Conservation (phyloP, 352 stramenopile genomes). For the Plasmopara muralis region DNA sequence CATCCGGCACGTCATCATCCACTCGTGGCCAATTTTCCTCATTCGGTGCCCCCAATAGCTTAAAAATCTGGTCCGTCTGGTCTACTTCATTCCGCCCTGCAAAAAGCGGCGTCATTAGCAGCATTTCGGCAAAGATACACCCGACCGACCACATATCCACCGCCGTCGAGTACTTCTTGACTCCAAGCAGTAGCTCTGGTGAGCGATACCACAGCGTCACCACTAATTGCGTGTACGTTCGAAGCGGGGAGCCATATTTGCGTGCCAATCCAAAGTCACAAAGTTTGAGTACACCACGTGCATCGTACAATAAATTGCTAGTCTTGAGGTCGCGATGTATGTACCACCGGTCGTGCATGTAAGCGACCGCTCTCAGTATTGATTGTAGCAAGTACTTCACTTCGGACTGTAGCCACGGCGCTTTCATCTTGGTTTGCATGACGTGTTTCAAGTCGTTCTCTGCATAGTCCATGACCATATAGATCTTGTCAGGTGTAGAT, state of each 20-base stretch:
- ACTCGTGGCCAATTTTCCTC: conserved; percentile 87
- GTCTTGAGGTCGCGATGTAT: conserved; percentile 98
- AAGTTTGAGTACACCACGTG: conserved; percentile 65
- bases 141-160: conserved; percentile 97
- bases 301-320: conserved; percentile 95
- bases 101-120: conserved; percentile 91
- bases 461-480: conserved; percentile 89
- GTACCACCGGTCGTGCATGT: conserved; percentile 91
- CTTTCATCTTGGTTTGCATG: conserved; percentile 79
- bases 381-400: conserved; percentile 93
- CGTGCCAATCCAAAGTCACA: conserved; percentile 84
- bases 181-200: conserved; percentile 91
- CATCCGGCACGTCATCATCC: conserved; percentile 49
- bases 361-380: conserved; percentile 80
- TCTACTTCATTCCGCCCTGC: conserved; percentile 92
- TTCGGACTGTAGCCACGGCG: conserved; percentile 82
- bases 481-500: conserved; percentile 83
- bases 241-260: conserved; percentile 74
- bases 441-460: conserved; percentile 84
- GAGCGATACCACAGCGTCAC: conserved; percentile 95
- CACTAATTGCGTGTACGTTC: conserved; percentile 87
- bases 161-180: conserved; percentile 88
- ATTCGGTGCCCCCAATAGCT: conserved; percentile 86
- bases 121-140: conserved; percentile 95
- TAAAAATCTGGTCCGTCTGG: conserved; percentile 96